Conservation (phyloP, 495 filamentous ascomycete species). For the Schizothecium vesticola region DNA sequence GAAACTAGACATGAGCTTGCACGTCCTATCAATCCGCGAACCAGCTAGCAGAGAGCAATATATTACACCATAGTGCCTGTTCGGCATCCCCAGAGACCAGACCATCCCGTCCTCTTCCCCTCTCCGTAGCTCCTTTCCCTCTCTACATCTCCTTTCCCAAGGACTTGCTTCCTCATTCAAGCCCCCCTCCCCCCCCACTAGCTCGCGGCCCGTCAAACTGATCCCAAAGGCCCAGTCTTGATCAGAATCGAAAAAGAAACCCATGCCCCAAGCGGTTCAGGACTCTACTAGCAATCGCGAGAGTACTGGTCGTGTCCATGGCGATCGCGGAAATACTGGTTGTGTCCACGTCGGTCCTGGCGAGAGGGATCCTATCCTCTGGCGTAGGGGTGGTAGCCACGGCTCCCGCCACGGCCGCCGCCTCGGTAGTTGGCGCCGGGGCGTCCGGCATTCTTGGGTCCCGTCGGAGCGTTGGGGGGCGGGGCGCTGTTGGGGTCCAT, state of each 20-base stretch:
- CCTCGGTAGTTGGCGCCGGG: constrained; percentile 94
- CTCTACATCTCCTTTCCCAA: neutral
- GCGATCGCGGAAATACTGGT: neutral
- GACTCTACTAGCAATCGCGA: neutral
- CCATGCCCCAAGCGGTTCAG: neutral
- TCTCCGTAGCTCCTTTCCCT: neutral
- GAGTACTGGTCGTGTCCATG: too few relatives aligned
- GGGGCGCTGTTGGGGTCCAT: constrained; percentile 54
- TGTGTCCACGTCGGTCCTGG: neutral
- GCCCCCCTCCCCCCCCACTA: neutral
- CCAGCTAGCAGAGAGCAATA: neutral
- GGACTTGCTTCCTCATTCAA: neutral
- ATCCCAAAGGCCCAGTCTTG: neutral
- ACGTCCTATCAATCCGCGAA: neutral
- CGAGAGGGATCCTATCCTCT: constrained; percentile 19
- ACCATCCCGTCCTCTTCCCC: neutral
- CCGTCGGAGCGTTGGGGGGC: constrained; percentile 90
- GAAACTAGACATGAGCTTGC: neutral
- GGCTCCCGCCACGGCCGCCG: constrained; percentile 70
- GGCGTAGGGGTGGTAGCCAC: constrained; percentile 79
- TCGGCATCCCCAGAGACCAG: neutral
- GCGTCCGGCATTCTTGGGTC: constrained; percentile 90
- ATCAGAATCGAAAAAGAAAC: neutral
- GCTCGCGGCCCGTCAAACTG: neutral
- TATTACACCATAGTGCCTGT: neutral